Evolutionary conservation across 805 yeast genomes (phyloP).

Genomic region (Candida patagonica): DNA sequence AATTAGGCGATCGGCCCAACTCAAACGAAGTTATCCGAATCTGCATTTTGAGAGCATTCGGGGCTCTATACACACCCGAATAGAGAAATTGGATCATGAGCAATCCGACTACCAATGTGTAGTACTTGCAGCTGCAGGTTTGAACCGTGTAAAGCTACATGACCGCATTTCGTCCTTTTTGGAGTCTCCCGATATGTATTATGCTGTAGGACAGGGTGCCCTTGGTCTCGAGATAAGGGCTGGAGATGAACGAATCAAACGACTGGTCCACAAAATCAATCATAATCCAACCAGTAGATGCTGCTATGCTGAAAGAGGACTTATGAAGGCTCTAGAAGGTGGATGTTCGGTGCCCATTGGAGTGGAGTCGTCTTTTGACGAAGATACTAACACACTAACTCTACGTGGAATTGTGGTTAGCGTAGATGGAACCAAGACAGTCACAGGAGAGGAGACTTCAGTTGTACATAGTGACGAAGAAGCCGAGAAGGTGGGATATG

Average conservation of each 20-base stretch:
- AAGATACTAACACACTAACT: conserved; percentile 37
- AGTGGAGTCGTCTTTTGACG: conserved; percentile 51
- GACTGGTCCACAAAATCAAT: conserved; percentile 52
- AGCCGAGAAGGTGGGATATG: conserved; percentile 60
- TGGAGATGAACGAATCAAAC: conserved; percentile 49
- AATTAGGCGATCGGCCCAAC: conserved; percentile 86
- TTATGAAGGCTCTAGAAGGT: conserved; percentile 86
- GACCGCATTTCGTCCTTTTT: conserved; percentile 65
- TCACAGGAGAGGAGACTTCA: conserved; percentile 43
- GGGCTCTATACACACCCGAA: conserved; percentile 76
- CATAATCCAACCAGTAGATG: conserved; percentile 58
- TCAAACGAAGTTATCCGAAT: conserved; percentile 67
- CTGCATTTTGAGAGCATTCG: conserved; percentile 75
- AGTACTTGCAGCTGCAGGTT: conserved; percentile 88
- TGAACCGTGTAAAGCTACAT: conserved; percentile 62
- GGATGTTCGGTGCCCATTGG: conserved; percentile 99
- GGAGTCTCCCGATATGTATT: conserved; percentile 72
- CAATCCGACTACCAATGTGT: conserved; percentile 59
- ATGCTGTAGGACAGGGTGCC: conserved; percentile 99
- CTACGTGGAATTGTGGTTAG: conserved; percentile 70
- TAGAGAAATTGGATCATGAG: conserved; percentile 68
- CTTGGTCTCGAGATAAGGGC: conserved; percentile 82
- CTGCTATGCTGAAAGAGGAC: conserved; percentile 80
- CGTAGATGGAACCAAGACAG: conserved; percentile 68
- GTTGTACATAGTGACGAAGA: conserved; percentile 42